Percentiles rank a stretch among this genome's conserved stretches.
These are phyloP conservation scores for Heterobasidion annosum DNA, from an alignment of 1,284 basidiomycete genomes.

Conservation along the genomic window DNA sequence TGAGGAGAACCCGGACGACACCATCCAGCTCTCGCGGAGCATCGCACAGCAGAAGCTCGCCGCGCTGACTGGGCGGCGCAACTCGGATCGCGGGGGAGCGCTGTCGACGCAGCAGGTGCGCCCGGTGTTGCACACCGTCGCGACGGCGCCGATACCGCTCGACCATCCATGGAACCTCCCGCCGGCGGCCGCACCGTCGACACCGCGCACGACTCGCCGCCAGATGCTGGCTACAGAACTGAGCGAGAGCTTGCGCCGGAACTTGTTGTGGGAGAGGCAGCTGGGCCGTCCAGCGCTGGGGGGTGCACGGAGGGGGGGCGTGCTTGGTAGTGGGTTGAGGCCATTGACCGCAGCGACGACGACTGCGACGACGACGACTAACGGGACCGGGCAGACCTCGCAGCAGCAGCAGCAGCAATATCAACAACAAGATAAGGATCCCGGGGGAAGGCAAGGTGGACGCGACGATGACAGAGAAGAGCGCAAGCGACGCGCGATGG, in stretches of 20 bases:
- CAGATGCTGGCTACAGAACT: slow-evolving; percentile 82
- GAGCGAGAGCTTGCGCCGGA: slow-evolving; percentile 75
- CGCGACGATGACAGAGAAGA: slow-evolving; percentile 8
- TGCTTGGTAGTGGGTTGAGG: slow-evolving; percentile 25
- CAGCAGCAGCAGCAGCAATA: slow-evolving; percentile 24
- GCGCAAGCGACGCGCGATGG: slow-evolving; percentile 32
- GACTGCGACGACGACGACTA: slow-evolving; percentile 6
- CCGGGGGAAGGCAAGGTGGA: slow-evolving; percentile 2
- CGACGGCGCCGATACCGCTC: slow-evolving; percentile 45
- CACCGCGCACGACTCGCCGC: slow-evolving; percentile 77
- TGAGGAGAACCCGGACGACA: slow-evolving; percentile 34
- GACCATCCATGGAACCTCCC: slow-evolving; percentile 71
- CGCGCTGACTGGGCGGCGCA: slow-evolving; percentile 32
- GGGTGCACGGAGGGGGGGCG: slow-evolving; percentile 21
- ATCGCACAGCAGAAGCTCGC: slow-evolving; percentile 54
- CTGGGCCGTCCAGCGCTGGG: slow-evolving; percentile 44
- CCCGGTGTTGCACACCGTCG: slow-evolving; percentile 17
- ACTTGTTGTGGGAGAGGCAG: slow-evolving; percentile 81
- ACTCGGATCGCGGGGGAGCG: slow-evolving; percentile 15
- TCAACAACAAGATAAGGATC: slow-evolving; percentile 7
- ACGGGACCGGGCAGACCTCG: slow-evolving; percentile 18
- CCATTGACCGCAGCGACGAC: slow-evolving; percentile 28
- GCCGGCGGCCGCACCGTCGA: slow-evolving; percentile 59
- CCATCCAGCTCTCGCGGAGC: slow-evolving; percentile 47
- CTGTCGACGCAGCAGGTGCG: slow-evolving; percentile 6